Evolutionary conservation across 768 basidiomycete genomes (phyloP).

Genomic region (Zangia roseola): DNA sequence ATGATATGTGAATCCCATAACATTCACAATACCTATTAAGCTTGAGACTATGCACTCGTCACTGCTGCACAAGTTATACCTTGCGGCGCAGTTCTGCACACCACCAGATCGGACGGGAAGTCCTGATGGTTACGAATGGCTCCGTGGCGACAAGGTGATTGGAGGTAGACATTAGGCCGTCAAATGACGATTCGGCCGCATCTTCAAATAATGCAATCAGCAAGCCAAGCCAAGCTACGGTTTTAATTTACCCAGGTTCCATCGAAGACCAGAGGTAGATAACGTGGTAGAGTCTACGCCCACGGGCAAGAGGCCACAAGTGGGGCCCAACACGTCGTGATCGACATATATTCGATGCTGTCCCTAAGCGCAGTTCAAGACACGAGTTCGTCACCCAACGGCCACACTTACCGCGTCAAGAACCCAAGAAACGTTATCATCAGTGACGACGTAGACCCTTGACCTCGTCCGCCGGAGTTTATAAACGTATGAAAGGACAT

Average conservation of each 20-base stretch:
- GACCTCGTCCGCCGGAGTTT: slow-evolving; percentile 64
- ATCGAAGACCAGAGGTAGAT: slow-evolving; percentile 81
- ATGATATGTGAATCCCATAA: slow-evolving; percentile 8
- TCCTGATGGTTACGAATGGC: slow-evolving; percentile 66
- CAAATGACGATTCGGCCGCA: slow-evolving; percentile 70
- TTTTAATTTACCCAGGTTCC: slow-evolving; percentile 74
- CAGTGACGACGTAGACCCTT: slow-evolving; percentile 76
- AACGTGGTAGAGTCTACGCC: slow-evolving; percentile 75
- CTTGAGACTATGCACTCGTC: no score
- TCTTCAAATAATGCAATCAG: slow-evolving; percentile 36
- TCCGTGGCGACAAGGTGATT: slow-evolving; percentile 81
- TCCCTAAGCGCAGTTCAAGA: slow-evolving; percentile 50
- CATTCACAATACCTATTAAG: no score
- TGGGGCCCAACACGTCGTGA: slow-evolving; percentile 71
- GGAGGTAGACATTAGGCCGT: slow-evolving; percentile 86
- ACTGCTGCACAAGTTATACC: not conserved
- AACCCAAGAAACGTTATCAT: slow-evolving; percentile 90
- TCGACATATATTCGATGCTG: slow-evolving; percentile 78
- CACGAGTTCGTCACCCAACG: not conserved
- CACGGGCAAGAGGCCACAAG: slow-evolving; percentile 93
- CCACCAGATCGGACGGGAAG: slow-evolving; percentile 88
- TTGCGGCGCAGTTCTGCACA: slow-evolving; percentile 60
- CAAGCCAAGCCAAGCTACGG: not conserved
- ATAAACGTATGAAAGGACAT: slow-evolving; percentile 81
- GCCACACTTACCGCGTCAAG: slow-evolving; percentile 60